These are phyloP conservation scores for Eucalyptus melliodora DNA, from an alignment of 345 rosid genomes.

Conservation along the genomic window DNA sequence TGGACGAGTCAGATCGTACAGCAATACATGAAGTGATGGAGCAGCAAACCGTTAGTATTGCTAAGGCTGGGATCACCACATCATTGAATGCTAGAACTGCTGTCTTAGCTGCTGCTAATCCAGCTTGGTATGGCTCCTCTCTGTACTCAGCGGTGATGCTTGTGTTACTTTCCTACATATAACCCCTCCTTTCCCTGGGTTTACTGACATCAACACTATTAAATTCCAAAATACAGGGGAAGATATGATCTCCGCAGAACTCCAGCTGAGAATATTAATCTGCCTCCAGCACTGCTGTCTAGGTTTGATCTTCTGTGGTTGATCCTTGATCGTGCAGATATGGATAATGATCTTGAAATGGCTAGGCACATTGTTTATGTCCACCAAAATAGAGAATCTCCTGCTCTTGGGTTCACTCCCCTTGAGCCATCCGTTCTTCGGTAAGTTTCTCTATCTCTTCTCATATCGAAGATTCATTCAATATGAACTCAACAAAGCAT, in stretches of 20 bases:
- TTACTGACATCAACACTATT: not conserved
- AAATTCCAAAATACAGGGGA: slow-evolving; percentile 49
- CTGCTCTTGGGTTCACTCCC: slow-evolving; percentile 84
- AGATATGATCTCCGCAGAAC: slow-evolving; percentile 90
- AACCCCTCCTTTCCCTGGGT: not conserved
- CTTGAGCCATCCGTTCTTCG: slow-evolving; percentile 82
- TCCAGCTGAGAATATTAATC: slow-evolving; percentile 94
- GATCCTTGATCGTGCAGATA: slow-evolving; percentile 94
- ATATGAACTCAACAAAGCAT: not conserved
- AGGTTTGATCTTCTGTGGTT: slow-evolving; percentile 93
- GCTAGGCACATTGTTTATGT: slow-evolving; percentile 93
- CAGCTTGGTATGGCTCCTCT: slow-evolving; percentile 65
- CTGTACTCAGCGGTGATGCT: not conserved
- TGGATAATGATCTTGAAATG: slow-evolving; percentile 92
- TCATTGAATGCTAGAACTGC: slow-evolving; percentile 97
- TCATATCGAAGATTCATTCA: not conserved
- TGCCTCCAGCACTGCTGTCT: slow-evolving; percentile 94
- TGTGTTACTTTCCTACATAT: not conserved
- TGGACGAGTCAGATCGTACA: slow-evolving; percentile 99
- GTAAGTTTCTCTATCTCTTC: slow-evolving; percentile 17
- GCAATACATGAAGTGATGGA: slow-evolving; percentile 99
- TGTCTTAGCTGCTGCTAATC: slow-evolving; percentile 98
- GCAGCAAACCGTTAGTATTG: slow-evolving; percentile 99
- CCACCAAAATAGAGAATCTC: slow-evolving; percentile 85
- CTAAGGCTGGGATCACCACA: slow-evolving; percentile 98